Evolutionary conservation across 495 filamentous ascomycete species (phyloP).

Genomic region (Xylaria telfairii): DNA sequence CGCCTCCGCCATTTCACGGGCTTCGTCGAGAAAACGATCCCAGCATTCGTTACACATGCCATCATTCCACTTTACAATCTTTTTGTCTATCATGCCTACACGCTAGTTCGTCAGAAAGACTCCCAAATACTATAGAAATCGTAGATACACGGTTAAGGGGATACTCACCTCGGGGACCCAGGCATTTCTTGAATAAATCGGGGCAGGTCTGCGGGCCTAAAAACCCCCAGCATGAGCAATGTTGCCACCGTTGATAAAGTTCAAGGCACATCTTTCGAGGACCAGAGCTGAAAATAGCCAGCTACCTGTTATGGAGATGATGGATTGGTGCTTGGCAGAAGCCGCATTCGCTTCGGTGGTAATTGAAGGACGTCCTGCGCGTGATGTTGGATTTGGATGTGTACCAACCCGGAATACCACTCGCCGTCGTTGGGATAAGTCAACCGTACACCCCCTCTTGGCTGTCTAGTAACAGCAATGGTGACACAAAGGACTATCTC

Average conservation of each 20-base stretch:
- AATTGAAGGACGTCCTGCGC: not conserved
- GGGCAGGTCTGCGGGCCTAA: slow-evolving; percentile 37
- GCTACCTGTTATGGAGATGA: not conserved
- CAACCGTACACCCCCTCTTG: slow-evolving; percentile 15
- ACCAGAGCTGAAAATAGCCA: not conserved
- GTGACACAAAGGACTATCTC: not conserved
- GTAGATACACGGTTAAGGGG: not conserved
- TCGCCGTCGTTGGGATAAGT: not conserved
- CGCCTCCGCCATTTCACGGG: slow-evolving; percentile 40
- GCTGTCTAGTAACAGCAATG: slow-evolving; percentile 42
- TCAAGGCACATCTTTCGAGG: slow-evolving; percentile 38
- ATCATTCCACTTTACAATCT: slow-evolving; percentile 40
- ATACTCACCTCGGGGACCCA: slow-evolving; percentile 39
- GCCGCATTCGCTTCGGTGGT: not conserved
- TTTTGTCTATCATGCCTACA: slow-evolving; percentile 31
- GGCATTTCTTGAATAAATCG: slow-evolving; percentile 39
- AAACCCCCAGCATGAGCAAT: slow-evolving; percentile 41
- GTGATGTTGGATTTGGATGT: not conserved
- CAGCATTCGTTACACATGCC: slow-evolving; percentile 45
- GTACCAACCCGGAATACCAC: not conserved
- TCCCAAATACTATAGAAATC: no score
- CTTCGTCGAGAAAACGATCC: slow-evolving; percentile 40
- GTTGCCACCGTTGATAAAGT: slow-evolving; percentile 40
- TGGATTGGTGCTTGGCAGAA: not conserved
- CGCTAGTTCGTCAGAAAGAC: not conserved